phyloP scores from a whole-genome alignment of 2,329 filamentous ascomycete species.

The Cercospora sp. region DNA sequence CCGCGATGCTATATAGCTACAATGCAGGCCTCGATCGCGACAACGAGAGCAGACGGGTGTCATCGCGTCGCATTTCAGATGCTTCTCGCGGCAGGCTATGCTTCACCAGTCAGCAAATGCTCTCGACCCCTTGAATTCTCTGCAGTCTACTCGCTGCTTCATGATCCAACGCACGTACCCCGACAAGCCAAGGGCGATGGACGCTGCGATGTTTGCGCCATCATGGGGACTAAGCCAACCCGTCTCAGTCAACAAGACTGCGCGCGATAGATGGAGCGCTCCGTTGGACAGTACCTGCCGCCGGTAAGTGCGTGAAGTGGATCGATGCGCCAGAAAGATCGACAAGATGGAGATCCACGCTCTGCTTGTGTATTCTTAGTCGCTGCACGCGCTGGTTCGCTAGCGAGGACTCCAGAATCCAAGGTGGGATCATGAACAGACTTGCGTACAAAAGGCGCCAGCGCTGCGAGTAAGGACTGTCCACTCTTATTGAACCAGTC shows the following conservation, averaged over 20 bases:
- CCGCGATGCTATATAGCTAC: constrained; percentile 71
- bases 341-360: not conserved
- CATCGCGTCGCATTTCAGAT: constrained; percentile 74
- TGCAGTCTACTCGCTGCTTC: not conserved
- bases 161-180: not conserved
- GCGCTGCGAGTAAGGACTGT: not conserved
- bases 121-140: not conserved
- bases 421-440: not conserved
- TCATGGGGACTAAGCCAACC: not conserved
- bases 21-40: constrained; percentile 48
- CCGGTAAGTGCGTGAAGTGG: not conserved
- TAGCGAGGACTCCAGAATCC: not conserved
- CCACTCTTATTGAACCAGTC: not conserved
- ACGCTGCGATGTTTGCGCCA: constrained; percentile 7
- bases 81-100: constrained; percentile 56
- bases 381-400: not conserved
- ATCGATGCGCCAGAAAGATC: not conserved
- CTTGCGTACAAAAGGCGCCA: not conserved
- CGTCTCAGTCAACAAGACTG: not conserved
- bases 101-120: not conserved
- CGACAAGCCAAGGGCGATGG: constrained; percentile 37
- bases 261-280: not conserved
- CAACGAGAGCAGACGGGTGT: constrained; percentile 64
- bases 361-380: not conserved
- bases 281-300: not conserved